phyloP scores from a whole-genome alignment of 1,284 basidiomycete species.

The Flammula alnicola region DNA sequence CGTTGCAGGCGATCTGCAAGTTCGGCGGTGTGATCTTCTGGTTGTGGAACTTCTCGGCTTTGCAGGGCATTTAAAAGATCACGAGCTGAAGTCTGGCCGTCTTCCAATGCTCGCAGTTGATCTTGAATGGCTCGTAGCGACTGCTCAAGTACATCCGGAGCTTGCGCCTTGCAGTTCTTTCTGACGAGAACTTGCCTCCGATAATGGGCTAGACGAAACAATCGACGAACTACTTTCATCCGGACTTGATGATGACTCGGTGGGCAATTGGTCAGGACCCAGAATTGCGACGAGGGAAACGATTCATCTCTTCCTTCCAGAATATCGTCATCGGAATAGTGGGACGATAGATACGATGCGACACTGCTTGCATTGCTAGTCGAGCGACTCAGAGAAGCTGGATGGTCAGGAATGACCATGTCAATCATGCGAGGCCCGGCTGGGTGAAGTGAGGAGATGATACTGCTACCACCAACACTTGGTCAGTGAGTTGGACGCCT shows the following conservation, averaged over 20 bases:
- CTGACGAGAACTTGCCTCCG: constrained; percentile 28
- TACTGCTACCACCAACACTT: constrained; percentile 36
- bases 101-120: constrained; percentile 54
- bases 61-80: constrained; percentile 50
- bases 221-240: constrained; percentile 17
- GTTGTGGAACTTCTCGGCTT: constrained; percentile 32
- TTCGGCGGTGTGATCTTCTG: constrained; percentile 38
- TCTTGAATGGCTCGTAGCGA: constrained; percentile 53
- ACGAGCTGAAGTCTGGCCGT: constrained; percentile 62
- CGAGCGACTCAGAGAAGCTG: constrained; percentile 42
- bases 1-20: constrained; percentile 42
- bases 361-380: constrained; percentile 57
- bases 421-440: constrained; percentile 27
- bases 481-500: constrained; percentile 27
- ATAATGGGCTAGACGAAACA: constrained; percentile 18
- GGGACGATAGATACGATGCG: constrained; percentile 69
- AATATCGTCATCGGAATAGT: constrained; percentile 71
- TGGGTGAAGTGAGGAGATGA: constrained; percentile 28
- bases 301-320: constrained; percentile 28
- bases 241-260: constrained; percentile 12
- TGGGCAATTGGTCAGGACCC: constrained; percentile 6
- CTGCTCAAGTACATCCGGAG: constrained; percentile 41
- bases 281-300: not conserved
- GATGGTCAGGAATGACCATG: constrained; percentile 17
- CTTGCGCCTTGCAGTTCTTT: constrained; percentile 44